These are phyloP conservation scores for Bocquillonia castaneifolia DNA, from an alignment of 441 rosid species.

Conservation along the genomic window DNA sequence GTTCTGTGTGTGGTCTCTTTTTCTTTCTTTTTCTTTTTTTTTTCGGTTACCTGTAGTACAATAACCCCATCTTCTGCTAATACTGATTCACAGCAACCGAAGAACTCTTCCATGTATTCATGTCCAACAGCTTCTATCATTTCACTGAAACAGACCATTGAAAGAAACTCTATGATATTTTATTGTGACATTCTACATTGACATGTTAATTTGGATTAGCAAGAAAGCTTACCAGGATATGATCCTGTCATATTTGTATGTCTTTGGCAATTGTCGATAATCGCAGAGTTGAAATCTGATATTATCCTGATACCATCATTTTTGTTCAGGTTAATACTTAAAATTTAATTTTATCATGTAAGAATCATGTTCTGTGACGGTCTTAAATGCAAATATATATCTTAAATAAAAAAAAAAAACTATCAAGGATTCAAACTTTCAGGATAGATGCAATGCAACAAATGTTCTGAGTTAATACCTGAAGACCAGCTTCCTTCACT, in stretches of 20 bases:
- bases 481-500: conserved; percentile 76
- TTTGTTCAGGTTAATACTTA: background rate
- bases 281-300: conserved; percentile 62
- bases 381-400: no score
- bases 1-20: no score
- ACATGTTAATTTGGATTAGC: background rate
- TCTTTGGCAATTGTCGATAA: conserved; percentile 53
- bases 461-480: conserved; percentile 34
- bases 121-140: conserved; percentile 88
- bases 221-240: conserved; percentile 55
- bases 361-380: no score
- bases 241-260: conserved; percentile 57
- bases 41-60: conserved; percentile 58
- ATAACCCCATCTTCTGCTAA: conserved; percentile 67
- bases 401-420: no score
- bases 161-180: background rate
- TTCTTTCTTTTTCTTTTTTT: background rate
- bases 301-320: conserved; percentile 37
- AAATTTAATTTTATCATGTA: background rate
- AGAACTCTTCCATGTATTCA: conserved; percentile 72
- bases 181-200: background rate
- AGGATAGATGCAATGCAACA: no score
- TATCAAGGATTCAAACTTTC: no score
- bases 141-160: conserved; percentile 42
- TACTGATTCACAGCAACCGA: conserved; percentile 59